Evolutionary conservation across 2,329 filamentous ascomycete genomes (phyloP).

Genomic region (Aspergillus transmontanensis): DNA sequence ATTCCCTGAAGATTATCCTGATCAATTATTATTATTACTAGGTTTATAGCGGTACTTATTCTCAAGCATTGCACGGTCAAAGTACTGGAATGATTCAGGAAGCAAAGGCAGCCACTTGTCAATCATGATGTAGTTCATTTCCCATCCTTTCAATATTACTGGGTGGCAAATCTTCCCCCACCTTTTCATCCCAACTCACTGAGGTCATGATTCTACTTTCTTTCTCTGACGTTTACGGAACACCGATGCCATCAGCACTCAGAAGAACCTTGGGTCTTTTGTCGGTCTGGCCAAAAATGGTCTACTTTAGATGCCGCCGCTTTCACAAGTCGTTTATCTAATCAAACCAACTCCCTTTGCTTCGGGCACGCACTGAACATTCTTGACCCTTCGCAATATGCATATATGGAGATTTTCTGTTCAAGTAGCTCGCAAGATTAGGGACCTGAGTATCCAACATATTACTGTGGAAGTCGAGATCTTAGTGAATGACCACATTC

Average conservation of each 20-base stretch:
- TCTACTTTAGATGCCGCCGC: no score
- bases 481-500: no score
- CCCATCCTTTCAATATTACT: neutral
- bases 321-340: no score
- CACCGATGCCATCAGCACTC: neutral
- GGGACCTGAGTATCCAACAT: no score
- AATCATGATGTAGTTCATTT: conserved; percentile 2
- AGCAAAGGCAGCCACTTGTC: neutral
- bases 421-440: no score
- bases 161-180: neutral
- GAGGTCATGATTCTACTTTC: neutral
- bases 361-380: no score
- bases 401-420: no score
- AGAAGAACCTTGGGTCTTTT: neutral
- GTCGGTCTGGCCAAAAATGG: neutral
- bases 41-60: neutral
- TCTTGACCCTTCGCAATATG: no score
- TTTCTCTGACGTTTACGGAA: neutral
- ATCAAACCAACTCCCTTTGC: no score
- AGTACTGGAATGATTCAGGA: neutral
- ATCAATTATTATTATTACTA: neutral
- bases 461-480: no score
- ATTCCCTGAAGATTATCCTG: neutral
- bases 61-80: neutral
- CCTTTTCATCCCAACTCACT: neutral